Percentiles rank a stretch among this genome's conserved stretches.
phyloP scores from a whole-genome alignment of 768 basidiomycete genomes.

The Mrakia frigida region DNA sequence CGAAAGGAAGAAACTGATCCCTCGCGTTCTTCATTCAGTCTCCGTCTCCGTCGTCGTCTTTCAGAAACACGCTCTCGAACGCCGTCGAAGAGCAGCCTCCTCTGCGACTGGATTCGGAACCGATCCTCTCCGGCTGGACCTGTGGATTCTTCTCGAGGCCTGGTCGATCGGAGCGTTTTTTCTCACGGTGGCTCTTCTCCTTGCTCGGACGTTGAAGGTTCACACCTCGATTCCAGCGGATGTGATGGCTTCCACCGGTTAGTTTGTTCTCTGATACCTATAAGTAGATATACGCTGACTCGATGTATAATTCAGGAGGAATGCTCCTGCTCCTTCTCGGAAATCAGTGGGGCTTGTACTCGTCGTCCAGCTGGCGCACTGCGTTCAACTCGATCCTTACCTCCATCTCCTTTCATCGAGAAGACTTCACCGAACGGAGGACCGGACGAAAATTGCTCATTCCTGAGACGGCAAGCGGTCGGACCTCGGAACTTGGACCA shows the following conservation, averaged over 20 bases:
- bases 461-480: neutral
- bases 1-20: neutral
- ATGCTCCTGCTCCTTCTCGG: neutral
- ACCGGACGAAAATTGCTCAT: neutral
- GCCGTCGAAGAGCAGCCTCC: neutral
- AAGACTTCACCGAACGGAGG: neutral
- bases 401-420: neutral
- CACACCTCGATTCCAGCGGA: neutral
- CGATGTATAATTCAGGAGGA: neutral
- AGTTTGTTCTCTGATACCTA: neutral
- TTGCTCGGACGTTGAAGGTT: neutral
- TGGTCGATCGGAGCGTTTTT: neutral
- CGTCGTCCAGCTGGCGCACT: neutral
- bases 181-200: neutral
- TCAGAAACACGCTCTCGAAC: neutral
- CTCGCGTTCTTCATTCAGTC: neutral
- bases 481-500: neutral
- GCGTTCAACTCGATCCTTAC: neutral
- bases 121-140: neutral
- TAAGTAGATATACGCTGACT: neutral
- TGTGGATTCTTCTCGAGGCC: neutral
- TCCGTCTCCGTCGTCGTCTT: neutral
- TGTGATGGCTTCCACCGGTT: neutral
- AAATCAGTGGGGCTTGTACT: neutral
- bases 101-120: no score